Base-by-base conservation (phyloP, 257 asterid species). In the Anisodus tanguticus region DNA sequence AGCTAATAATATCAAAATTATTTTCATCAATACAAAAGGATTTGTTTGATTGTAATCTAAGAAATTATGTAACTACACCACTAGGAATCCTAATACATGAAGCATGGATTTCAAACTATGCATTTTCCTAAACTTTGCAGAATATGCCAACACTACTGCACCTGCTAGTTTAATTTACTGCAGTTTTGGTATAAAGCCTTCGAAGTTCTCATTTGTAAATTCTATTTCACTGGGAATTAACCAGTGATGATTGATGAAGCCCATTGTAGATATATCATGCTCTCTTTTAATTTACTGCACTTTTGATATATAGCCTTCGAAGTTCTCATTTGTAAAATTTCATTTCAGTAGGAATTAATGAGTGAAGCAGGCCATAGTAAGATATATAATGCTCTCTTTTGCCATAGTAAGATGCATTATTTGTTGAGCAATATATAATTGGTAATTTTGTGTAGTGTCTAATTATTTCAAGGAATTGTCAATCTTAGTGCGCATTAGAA, bases 191-290 rank as follows among this genome's bases (percentile, higher is more conserved):
- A 17, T 71, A 71, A 9, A 71, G 58, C 26, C 13, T 45, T 71
- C 39, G 35, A 31, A 71, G 4, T 45, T 43, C 79, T 9, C 79
- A 71, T 43, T 19, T n/a, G 79, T 71, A 71, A n/a, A 71, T 71
- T 47, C 43, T 57, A 17, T 71, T 43, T 71, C 79, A 71, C 79
- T 19, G 4, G 39, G 31, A 71, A 51, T 43, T 9, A 71, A 71
- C 16, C 4, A 70, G 55, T 41, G 54, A 70, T 68, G 78, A 69
- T 8, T 0, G 62, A 5, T 41, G 45, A 41, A 41, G 5, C 6
- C 8, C 19, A 17, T 57, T 57, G 62, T 6, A 57, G 19, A 57
- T 57, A 57, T 57, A 41, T 31, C 35, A 31, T 41, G 45, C 45
- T 41, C 45, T 41, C 45, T 2, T 41, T 41, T 3, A 41, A 51